A percentile compares a stretch with the other conserved stretches of the same genome.
Evolutionary conservation across 2,329 filamentous ascomycete species (phyloP).

Genomic region (Huntiella omanensis): DNA sequence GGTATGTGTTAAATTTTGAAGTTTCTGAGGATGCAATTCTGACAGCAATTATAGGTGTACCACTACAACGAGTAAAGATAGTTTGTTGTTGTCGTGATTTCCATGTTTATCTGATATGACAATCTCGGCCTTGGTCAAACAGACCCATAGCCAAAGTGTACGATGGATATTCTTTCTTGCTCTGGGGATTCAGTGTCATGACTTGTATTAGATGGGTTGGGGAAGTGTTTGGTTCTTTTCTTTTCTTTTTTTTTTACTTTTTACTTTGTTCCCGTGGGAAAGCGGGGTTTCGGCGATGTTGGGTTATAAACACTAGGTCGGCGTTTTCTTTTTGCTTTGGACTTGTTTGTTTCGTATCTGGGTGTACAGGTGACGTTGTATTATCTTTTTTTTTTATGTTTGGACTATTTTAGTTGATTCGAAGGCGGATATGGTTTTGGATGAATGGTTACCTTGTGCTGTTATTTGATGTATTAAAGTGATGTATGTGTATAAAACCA

Average conservation of each 20-base stretch:
- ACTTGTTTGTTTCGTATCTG: constrained; percentile 1
- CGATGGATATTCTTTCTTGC: no score
- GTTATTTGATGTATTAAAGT: neutral
- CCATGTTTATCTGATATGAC: neutral
- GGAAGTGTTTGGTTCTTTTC: neutral
- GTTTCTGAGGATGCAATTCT: neutral
- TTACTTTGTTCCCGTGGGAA: neutral
- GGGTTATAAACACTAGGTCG: constrained; percentile 4
- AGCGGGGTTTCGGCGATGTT: neutral
- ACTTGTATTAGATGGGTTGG: no score
- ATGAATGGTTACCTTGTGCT: neutral
- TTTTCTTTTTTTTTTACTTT: neutral
- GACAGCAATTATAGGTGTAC: constrained; percentile 42
- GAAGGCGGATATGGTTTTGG: neutral
- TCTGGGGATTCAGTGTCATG: no score
- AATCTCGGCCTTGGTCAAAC: neutral
- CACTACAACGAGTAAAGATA: constrained; percentile 63
- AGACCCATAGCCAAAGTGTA: no score
- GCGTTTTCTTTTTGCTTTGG: constrained; percentile 3
- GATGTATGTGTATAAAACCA: no score
- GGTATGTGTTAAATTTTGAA: constrained; percentile 31
- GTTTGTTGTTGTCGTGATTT: neutral
- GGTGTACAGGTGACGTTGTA: neutral
- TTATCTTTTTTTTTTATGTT: no score
- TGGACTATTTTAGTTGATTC: no score